Evolutionary conservation across 352 stramenopile species (phyloP), one percentile per base, ranked within the genome.

Genomic region (Pythium oligandrum): DNA sequence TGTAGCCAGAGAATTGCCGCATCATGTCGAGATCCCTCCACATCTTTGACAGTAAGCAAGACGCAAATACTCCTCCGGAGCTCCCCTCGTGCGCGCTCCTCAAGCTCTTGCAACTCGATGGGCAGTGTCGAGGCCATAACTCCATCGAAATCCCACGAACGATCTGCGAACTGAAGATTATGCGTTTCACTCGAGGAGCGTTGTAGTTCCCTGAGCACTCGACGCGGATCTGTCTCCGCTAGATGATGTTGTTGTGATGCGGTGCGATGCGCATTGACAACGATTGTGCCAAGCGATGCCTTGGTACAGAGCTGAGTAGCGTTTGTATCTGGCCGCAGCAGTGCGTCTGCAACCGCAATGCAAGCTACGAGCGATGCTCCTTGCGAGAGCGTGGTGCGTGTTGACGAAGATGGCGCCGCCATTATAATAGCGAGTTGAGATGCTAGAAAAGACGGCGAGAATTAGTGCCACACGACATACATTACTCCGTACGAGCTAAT

Each of bases 141-240:
- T 1, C 78, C 78, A 48, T 83, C 62, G 0, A 74, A 73, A 45
- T 89, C 78, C 78, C 78, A 89, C 6, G 73, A 78, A 36, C 86
- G 44, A 37, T 89, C 73, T 11, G 68, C 70, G 34, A 86, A 65
- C 17, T 26, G 17, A 26, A 26, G 17, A 26, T 26, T 26, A 26
- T 26, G 17, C 17, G 17, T 26, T 26, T 26, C 17, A 26, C 17
- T 26, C 17, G 17, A 26, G 17, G 17, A 26, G 17, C 17, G 17
- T 26, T 26, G 17, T 26, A 26, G 17, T 26, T 26, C 17, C 17
- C 17, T 2, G 10, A 64, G 40, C 6, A 64, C 6, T 4, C 51
- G 44, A 2, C 57, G 33, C 26, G 57, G 50, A 36, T 55, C 40
- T 7, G 4, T 32, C 6, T 32, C 40, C 7, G 8, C 9, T 5